Evolutionary conservation across 164 flowering plant genomes (phyloP), one percentile per base, ranked within the genome.

Genomic region (Nelumbo lutea): DNA sequence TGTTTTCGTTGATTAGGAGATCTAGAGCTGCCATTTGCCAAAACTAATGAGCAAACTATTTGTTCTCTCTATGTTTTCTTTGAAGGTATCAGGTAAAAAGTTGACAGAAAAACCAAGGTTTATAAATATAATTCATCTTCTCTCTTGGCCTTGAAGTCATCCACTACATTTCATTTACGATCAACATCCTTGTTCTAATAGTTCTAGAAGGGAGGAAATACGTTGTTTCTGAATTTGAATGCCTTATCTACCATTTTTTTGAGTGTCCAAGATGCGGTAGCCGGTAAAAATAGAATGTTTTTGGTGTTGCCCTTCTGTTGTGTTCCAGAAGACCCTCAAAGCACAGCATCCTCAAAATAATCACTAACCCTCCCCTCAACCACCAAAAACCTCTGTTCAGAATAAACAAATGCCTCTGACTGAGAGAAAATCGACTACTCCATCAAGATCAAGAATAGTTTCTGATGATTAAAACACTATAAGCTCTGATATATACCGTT

Each of bases 271-370:
- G 64, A 67, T 10, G 57, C 60, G 62, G 44, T 59, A 51, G 7
- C 0, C 9, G 38, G n/a, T 57, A 57, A 57, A 6, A 14, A 4
- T 7, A 43, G 99, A 96, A 77, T 98, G 99, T 47, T 96, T 96
- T 68, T 96, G 98, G 99, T 96, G 99, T 70, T 96, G 99, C 68
- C 98, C 99, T 8, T 85, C 98, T 51, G 90, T 79, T 66, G 89
- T 76, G 56, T 89, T 96, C 70, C 99, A 89, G 64, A 93, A 86
- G 85, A 83, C 80, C 55, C 76, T 81, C 41, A 91, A 87, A 79
- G 67, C 85, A n/a, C 97, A 86, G 58, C 81, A 81, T 59, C 76
- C 82, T 52, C 70, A 75, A 27, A 89, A 81, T 73, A 88, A 84
- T 71, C 75, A 88, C 56, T 88, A 84, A 79, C 58, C 87, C 60